Percentiles rank a stretch among this genome's conserved stretches.
phyloP scores from a whole-genome alignment of 768 basidiomycete genomes.

The Fibroporia radiculosa region DNA sequence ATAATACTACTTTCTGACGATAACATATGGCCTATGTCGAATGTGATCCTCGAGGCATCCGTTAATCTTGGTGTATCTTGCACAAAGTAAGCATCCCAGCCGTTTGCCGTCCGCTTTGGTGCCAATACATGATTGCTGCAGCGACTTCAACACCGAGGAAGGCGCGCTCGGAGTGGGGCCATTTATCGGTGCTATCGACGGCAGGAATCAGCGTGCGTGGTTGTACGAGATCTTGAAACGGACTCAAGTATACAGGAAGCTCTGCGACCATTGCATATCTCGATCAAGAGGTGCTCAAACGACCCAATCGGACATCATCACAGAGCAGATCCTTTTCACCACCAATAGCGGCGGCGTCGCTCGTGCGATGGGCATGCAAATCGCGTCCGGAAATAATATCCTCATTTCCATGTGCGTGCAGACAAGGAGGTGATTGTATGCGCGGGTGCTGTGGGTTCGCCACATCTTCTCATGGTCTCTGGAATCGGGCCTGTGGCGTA shows the following conservation, averaged over 20 bases:
- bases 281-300: constrained; percentile 11
- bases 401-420: constrained; percentile 8
- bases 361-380: constrained; percentile 8
- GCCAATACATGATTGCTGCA: background rate
- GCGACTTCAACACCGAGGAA: constrained; percentile 14
- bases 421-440: constrained; percentile 14
- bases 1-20: background rate
- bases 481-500: constrained; percentile 18
- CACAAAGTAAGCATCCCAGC: background rate
- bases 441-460: constrained; percentile 11
- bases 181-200: constrained; percentile 12
- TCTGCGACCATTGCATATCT: constrained; percentile 22
- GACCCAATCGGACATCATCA: constrained; percentile 19
- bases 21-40: constrained; percentile 5
- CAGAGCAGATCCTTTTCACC: constrained; percentile 16
- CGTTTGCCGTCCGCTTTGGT: background rate
- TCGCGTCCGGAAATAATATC: constrained; percentile 1
- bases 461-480: constrained; percentile 20
- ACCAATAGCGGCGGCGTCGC: background rate
- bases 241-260: constrained; percentile 13
- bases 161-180: constrained; percentile 11
- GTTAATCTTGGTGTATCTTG: constrained; percentile 1
- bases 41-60: background rate
- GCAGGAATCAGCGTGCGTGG: constrained; percentile 12
- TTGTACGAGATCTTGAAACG: no score